Base-by-base conservation (phyloP, 805 yeast genomes). In the Zygosaccharomyces kombuchaensis region DNA sequence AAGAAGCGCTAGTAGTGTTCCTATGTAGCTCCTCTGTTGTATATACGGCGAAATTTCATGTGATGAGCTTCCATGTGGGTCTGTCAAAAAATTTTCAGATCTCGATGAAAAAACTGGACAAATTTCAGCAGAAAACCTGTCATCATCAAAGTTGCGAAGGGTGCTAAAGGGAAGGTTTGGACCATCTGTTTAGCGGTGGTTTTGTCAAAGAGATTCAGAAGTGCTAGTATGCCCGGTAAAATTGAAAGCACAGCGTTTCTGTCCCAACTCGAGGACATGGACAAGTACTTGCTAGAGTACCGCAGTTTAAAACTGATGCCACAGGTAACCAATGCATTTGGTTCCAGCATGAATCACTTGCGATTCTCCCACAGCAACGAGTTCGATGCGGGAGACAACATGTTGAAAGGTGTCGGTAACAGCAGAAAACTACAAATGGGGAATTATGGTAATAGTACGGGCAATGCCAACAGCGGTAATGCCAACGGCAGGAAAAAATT, bases 241-340 rank as follows among this genome's bases (percentile, higher is more conserved):
- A 54, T 62, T 10, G 56, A 55, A 9, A 56, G 58, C 44, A 51
- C 60, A 26, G 63, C 70, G 25, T 66, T 63, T 51, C 51, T 62
- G 16, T 63, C 67, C 16, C 70, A 66, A 46, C 39, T 55, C 19
- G 70, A 66, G 41, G 69, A 66, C 46, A 58, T 66, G 54, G 63
- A 65, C 21, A 60, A 55, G 36, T 62, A 61, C 42, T 36, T 64
- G 22, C 21, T 47, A 21, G 61, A 63, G 35, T 62, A 59, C 41
- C 55, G 57, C 34, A 56, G 50, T 16, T 36, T 57, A 34, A 62
- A 60, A 40, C 21, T 46, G 39, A 36, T 50, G 32, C 47, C 57
- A n/a, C 55, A 53, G 40, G 37, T 39, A 10, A 34, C 53, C 4
- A 50, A 45, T 13, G 36, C 50, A 13, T 37, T 43, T 30, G 38